phyloP scores from a whole-genome alignment of 1,139 yeast species.

The Magnusiomyces fungicola region DNA sequence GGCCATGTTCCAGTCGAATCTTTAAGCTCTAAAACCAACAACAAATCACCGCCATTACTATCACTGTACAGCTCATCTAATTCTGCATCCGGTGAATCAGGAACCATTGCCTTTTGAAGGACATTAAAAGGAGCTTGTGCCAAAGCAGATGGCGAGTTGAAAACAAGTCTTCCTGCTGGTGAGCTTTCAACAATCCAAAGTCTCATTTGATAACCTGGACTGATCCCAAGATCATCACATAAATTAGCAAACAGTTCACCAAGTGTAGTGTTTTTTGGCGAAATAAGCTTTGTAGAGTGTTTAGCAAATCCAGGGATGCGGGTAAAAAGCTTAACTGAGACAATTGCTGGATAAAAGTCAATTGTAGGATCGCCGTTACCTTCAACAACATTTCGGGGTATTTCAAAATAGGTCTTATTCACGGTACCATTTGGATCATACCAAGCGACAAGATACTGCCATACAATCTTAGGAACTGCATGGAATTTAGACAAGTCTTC shows the following conservation, averaged over 20 bases:
- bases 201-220: neutral
- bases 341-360: slow-evolving; percentile 8
- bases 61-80: no score
- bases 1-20: slow-evolving; percentile 10
- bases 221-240: neutral
- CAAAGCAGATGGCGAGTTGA: neutral
- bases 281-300: neutral
- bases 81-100: no score
- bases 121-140: slow-evolving; percentile 2
- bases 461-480: slow-evolving; percentile 10
- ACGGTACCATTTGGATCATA: slow-evolving; percentile 5
- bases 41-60: no score
- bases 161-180: neutral
- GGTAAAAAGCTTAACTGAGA: slow-evolving; percentile 7
- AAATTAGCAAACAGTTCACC: neutral
- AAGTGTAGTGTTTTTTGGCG: neutral
- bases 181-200: neutral
- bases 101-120: neutral
- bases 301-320: neutral
- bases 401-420: no score
- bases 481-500: neutral
- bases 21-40: no score
- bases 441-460: slow-evolving; percentile 12
- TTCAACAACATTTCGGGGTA: slow-evolving; percentile 12
- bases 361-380: slow-evolving; percentile 1